Evolutionary conservation across 768 basidiomycete species (phyloP).

Genomic region (Lactarius akahatsu): DNA sequence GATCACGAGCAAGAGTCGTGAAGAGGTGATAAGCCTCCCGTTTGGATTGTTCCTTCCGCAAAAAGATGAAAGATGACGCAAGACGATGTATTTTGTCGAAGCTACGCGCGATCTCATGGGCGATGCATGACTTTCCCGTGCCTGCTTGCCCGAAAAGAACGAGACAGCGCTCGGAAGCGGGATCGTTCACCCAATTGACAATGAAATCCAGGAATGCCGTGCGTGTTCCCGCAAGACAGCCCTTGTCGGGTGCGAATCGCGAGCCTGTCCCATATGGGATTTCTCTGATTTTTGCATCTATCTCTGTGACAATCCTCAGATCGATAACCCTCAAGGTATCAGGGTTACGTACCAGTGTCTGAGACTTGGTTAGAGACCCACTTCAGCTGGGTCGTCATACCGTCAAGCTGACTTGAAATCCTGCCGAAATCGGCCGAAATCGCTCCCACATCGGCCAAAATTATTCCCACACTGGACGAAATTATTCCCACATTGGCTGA

Average conservation of each 20-base stretch:
- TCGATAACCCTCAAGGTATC: neutral
- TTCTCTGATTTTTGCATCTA: neutral
- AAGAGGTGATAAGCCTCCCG: neutral
- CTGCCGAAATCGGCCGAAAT: neutral
- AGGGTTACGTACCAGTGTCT: neutral
- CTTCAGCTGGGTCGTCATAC: neutral
- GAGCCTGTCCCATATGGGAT: neutral
- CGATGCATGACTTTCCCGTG: too few relatives aligned
- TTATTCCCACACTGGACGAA: neutral
- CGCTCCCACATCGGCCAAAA: neutral
- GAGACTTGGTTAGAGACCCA: neutral
- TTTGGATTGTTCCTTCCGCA: neutral
- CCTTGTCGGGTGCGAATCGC: neutral
- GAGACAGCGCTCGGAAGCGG: neutral
- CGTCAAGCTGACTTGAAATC: neutral
- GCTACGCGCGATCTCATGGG: neutral
- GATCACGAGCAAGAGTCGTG: constrained; percentile 1
- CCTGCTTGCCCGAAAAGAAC: constrained; percentile 1
- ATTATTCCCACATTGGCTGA: neutral
- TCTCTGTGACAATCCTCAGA: neutral
- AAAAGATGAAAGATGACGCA: neutral
- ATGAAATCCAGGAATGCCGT: neutral
- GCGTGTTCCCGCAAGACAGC: neutral
- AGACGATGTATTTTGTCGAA: neutral
- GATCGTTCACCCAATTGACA: neutral